Percentiles rank a stretch among this genome's conserved stretches.
These are phyloP conservation scores for Xylariaceae sp. DNA, from an alignment of 2,329 filamentous ascomycete genomes.

Conservation along the genomic window DNA sequence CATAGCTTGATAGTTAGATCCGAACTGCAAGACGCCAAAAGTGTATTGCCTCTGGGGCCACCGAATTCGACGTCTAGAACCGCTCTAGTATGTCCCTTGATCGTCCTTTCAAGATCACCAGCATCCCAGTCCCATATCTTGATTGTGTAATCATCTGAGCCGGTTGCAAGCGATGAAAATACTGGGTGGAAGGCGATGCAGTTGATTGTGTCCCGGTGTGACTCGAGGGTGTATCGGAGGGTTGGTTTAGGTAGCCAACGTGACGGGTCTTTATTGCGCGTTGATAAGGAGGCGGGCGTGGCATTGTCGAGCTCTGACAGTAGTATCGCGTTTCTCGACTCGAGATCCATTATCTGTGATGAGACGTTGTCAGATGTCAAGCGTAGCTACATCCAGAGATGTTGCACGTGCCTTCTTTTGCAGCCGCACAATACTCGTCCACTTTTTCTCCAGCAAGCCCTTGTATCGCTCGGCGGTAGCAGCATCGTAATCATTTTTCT, in stretches of 20 bases:
- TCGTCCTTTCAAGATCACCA: conserved; percentile 85
- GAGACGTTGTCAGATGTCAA: background rate
- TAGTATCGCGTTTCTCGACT: conserved; percentile 73
- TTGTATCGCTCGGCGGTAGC: conserved; percentile 92
- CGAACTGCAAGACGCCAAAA: conserved; percentile 83
- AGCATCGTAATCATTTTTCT: conserved; percentile 72
- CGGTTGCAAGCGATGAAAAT: conserved; percentile 88
- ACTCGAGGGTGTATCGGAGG: conserved; percentile 81
- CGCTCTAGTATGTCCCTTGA: conserved; percentile 90
- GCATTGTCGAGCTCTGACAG: conserved; percentile 86
- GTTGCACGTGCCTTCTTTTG: conserved; percentile 81
- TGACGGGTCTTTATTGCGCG: conserved; percentile 81
- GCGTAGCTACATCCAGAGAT: background rate
- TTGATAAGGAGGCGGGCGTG: conserved; percentile 76
- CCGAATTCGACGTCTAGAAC: conserved; percentile 91
- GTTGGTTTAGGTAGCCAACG: conserved; percentile 85
- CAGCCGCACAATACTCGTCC: conserved; percentile 92
- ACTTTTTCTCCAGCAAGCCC: conserved; percentile 94
- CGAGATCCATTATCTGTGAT: conserved; percentile 86
- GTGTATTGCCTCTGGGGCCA: conserved; percentile 77
- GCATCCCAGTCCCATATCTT: conserved; percentile 98
- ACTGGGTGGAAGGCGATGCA: conserved; percentile 92
- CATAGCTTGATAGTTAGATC: conserved; percentile 95
- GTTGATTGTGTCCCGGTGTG: conserved; percentile 80
- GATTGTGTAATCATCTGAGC: conserved; percentile 90